Evolutionary conservation across 441 rosid species (phyloP), one percentile per base, ranked within the genome.

Genomic region (Aquilaria agallochum): DNA sequence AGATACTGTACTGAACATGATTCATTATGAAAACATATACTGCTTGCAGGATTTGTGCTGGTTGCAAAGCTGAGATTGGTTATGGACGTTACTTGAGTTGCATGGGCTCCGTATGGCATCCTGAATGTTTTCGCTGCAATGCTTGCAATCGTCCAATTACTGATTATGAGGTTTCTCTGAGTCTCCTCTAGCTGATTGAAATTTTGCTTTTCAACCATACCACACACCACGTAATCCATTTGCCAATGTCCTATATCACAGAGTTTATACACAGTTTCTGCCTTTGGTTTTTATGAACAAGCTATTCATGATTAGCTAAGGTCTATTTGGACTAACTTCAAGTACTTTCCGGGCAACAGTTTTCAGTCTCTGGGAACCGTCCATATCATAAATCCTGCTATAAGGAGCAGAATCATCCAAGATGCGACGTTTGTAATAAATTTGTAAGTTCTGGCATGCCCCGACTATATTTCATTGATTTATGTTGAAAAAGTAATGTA

Each of bases 61-160:
- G 96, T 69, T 95, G 99, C 82, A 78, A 76, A 31, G 61, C 77
- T 14, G 94, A 77, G 76, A 91, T 95, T 64, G 97, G 92, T 69
- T 84, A 82, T 77, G 99, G 97, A 36, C 76, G 91, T 54, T 91
- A 74, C 64, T 69, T 91, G 68, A 95, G 86, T 77, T 89, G 96
- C 71, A 83, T 89, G 95, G 90, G 82, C 61, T 82, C 82, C 52
- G 76, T 87, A 72, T 95, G 99, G 99, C 99, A 95, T 77, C 97
- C 98, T 20, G 91, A 86, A 76, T 95, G 99, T 77, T 92, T 95
- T 67, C 62, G 97, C 12, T 95, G 98, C 76, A 72, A 69, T 51
- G 82, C 84, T 69, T 95, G 99, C 76, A 78, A 85, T 60, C 80
- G 55, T 50, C 98, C 99, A 45, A 95, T 95, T 56, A 67, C 84